A percentile compares a stretch with the other conserved stretches of the same genome.
These are phyloP conservation scores for Xerocomus brunneocitrinus DNA, from an alignment of 768 basidiomycete genomes.

Conservation along the genomic window DNA sequence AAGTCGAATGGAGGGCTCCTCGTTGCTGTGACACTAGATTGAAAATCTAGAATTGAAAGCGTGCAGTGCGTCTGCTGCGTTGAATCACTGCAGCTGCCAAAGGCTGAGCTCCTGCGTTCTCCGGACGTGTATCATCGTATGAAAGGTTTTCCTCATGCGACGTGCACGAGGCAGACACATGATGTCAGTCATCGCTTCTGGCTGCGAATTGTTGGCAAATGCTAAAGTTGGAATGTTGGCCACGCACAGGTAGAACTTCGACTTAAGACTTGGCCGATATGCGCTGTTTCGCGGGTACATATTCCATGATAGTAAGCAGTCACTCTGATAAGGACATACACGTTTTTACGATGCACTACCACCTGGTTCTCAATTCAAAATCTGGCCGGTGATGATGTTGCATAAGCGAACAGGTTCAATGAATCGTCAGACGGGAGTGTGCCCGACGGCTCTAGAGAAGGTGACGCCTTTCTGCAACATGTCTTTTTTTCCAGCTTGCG, in stretches of 20 bases:
- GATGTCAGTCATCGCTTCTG: not conserved
- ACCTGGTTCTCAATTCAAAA: constrained; percentile 8
- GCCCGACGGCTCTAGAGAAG: not conserved
- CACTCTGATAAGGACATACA: not conserved
- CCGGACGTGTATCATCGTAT: not conserved
- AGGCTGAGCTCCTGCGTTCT: not conserved
- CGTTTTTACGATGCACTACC: not conserved
- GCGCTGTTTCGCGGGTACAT: not conserved
- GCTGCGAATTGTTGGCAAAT: not conserved
- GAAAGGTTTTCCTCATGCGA: constrained; percentile 1
- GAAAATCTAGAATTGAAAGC: not conserved
- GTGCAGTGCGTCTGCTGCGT: not conserved
- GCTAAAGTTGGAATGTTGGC: not conserved
- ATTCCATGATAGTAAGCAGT: not conserved
- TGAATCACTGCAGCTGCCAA: not conserved
- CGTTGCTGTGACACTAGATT: not conserved
- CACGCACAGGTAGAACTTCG: not conserved
- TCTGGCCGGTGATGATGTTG: constrained; percentile 27
- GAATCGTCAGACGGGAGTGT: constrained; percentile 43
- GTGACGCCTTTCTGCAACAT: not conserved
- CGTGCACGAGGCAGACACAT: constrained; percentile 23
- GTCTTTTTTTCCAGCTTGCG: constrained; percentile 9
- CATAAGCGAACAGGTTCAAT: constrained; percentile 44
- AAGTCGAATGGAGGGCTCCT: not conserved
- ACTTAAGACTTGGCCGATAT: not conserved